Evolutionary conservation across 306 rosid genomes (phyloP), one percentile per base, ranked within the genome.

Genomic region (Quercus aquifolioides): DNA sequence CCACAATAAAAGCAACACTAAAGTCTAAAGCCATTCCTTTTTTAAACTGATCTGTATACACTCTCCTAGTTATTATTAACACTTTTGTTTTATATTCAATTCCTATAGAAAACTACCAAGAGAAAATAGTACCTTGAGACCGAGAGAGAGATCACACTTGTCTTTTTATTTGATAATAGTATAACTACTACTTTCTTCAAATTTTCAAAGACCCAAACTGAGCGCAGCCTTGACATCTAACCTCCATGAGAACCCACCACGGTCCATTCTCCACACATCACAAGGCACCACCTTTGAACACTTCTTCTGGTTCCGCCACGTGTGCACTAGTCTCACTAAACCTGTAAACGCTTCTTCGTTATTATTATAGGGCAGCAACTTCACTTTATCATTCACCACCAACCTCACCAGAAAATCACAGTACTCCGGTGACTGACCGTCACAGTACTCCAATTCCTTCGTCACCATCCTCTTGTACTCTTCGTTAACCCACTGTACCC

Each of bases 151-250:
- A 41, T 41, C 46, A 41, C 19, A 0, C 67, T 17, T 28, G 6
- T 17, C 4, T 18, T 55, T 1, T 1, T 52, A 10, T 49, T 26
- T 51, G 56, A 64, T 7, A 15, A 41, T 41, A 41, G 46, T 2
- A 41, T 13, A 10, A 13, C 2, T 26, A 26, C 26, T 26, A 1
- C 26, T 64, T 64, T 5, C 59, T 62, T 35, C 20, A 23, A 35
- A 71, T 49, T 17, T 84, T 84, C 80, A 89, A 23, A 85, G 90
- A 31, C 93, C 94, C 87, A 92, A 75, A 81, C 95, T 78, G 0
- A 92, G 94, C 38, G 97, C 97, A 30, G 95, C 91, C 65, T 80
- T 85, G 70, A 86, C 81, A 88, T 92, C 95, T 28, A 92, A 87
- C 82, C 86, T 90, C 97, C 95, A 92, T 77, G 95, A 95, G 84